Conservation (phyloP, 1,284 basidiomycete species). For the Apiotrichum laibachii region DNA sequence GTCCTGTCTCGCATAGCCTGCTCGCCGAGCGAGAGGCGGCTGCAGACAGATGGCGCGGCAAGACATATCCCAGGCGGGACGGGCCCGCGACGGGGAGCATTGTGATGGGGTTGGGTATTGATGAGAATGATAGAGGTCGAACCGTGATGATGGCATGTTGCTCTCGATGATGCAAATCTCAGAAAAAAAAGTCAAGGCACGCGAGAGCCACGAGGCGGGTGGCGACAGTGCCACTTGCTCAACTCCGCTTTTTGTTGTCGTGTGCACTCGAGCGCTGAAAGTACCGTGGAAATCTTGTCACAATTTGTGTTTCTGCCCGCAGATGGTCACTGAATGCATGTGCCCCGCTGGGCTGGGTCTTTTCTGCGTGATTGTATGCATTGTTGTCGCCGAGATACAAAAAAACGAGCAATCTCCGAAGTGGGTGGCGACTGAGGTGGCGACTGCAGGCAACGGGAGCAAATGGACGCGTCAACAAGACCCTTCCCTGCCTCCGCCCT, state of each 20-base stretch:
- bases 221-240: no score
- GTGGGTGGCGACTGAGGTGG: not conserved
- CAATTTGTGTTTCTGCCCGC: not conserved
- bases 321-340: not conserved
- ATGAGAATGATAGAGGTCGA: no score
- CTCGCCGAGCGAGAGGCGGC: not conserved
- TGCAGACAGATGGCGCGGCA: not conserved
- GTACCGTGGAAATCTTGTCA: constrained; percentile 15
- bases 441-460: not conserved
- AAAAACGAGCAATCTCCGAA: not conserved
- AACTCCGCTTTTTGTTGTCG: no score
- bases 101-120: not conserved
- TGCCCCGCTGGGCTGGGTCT: not conserved
- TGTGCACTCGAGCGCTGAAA: no score
- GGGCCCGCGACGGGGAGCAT: not conserved
- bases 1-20: not conserved
- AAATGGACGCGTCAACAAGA: constrained; percentile 8
- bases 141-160: no score
- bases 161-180: no score
- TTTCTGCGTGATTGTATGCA: constrained; percentile 19
- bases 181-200: no score
- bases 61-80: not conserved
- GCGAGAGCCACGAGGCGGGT: no score
- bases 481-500: no score
- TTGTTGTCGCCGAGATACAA: constrained; percentile 6